Evolutionary conservation across 1,284 basidiomycete species (phyloP).

Genomic region (Sporisorium exsertum): DNA sequence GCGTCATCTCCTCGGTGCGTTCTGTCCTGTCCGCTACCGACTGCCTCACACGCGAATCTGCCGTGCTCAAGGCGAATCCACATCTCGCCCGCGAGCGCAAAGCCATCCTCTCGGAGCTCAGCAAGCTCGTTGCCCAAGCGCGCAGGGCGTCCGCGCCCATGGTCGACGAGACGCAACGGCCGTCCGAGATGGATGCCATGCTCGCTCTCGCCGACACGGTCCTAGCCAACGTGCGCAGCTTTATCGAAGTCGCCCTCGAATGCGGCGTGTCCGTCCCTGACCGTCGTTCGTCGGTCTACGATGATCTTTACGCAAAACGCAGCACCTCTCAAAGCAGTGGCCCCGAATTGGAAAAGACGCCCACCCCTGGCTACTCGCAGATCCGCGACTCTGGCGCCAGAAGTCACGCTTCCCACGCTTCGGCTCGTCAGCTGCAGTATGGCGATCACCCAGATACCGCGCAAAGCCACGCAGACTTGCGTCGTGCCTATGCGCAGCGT

Average conservation of each 20-base stretch:
- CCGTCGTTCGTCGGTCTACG: constrained; percentile 55
- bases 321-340: constrained; percentile 5
- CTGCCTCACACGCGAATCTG: constrained; percentile 85
- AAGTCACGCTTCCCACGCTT: constrained; percentile 20
- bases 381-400: constrained; percentile 21
- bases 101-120: constrained; percentile 83
- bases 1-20: constrained; percentile 94
- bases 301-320: constrained; percentile 52
- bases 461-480: constrained; percentile 30
- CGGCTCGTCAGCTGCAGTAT: constrained; percentile 26
- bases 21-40: constrained; percentile 85
- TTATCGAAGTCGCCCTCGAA: constrained; percentile 78
- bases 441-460: constrained; percentile 8
- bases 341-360: constrained; percentile 57
- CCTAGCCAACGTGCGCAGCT: constrained; percentile 71
- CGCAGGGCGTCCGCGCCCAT: constrained; percentile 75
- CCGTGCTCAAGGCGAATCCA: constrained; percentile 77
- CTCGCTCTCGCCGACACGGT: constrained; percentile 71
- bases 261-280: constrained; percentile 83
- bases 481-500: constrained; percentile 25
- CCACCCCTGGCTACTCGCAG: constrained; percentile 53
- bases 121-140: constrained; percentile 84
- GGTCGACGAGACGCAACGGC: constrained; percentile 63
- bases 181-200: constrained; percentile 69
- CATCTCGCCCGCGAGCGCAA: constrained; percentile 82